Evolutionary conservation across 768 basidiomycete genomes (phyloP), one percentile per base, ranked within the genome.

Genomic region (Coprinopsis sp.): DNA sequence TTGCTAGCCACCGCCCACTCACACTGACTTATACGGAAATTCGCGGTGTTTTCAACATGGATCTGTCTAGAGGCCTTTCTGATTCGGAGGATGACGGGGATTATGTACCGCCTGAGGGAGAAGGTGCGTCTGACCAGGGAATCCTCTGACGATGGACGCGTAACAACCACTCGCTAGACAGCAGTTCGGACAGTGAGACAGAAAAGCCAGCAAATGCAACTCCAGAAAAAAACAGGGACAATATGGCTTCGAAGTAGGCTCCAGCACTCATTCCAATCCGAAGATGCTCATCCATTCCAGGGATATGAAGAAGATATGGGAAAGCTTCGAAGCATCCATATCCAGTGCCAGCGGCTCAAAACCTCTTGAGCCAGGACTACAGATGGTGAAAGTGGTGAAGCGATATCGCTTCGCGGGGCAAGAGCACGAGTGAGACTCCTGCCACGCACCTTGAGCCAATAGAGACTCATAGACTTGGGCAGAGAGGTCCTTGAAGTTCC

Each of bases 401-500:
- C 74, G 70, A 28, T 86, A 81, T 61, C 61, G 77, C 27, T 93
- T 86, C 56, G 90, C 88, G 1, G 91, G 90, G 19, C 82, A 91
- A 50, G 77, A 82, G 25, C 70, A 84, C 37, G 66, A 73, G 91
- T 91, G 62, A 57, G 84, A n/a, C n/a, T n/a, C n/a, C n/a, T 72
- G 3, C 27, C 4, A 12, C 33, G 19, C 38, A 5, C 12, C 24
- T 31, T 39, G 30, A 13, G 37, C 24, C 30, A 18, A 8, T 24
- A 18, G 5, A 6, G 43, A 37, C 42, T n/a, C 33, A 37, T 41
- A 55, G 33, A 50, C 45, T 47, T 39, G 41, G n/a, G 33, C 60
- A 91, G 90, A 41, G 82, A 91, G 60, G 72, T 89, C 1, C 72
- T 80, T 14, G 82, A 88, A 49, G 90, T 91, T 2, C 68, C 74